Percentiles rank a stretch among this genome's conserved stretches.
These are phyloP conservation scores for Fraxinus greggii DNA, from an alignment of 305 asterid genomes.

Conservation along the genomic window DNA sequence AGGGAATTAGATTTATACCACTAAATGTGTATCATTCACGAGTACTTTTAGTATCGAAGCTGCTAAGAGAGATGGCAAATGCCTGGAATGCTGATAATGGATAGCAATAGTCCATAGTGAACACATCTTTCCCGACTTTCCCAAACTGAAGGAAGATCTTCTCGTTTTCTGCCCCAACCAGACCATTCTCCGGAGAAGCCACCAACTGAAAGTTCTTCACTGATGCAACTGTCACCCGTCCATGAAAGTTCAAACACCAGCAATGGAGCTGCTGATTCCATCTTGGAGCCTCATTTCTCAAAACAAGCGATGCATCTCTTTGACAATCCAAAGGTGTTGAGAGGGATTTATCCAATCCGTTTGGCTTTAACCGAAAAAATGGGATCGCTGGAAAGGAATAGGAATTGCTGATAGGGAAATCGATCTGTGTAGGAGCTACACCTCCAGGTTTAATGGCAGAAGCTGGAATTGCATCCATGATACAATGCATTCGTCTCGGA, in stretches of 20 bases:
- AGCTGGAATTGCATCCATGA: conserved; percentile 68
- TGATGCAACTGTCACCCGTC: conserved; percentile 88
- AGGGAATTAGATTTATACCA: neutral
- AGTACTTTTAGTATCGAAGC: conserved; percentile 92
- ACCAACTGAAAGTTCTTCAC: conserved; percentile 93
- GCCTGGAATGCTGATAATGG: conserved; percentile 92
- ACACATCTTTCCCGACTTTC: conserved; percentile 86
- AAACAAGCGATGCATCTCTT: conserved; percentile 47
- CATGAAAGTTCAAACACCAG: conserved; percentile 95
- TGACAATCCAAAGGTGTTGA: conserved; percentile 40
- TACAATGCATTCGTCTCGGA: conserved; percentile 84
- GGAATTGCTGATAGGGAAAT: conserved; percentile 42
- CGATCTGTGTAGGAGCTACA: conserved; percentile 57
- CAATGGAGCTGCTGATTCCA: conserved; percentile 98
- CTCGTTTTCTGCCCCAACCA: conserved; percentile 65
- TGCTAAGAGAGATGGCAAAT: conserved; percentile 85
- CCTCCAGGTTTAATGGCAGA: conserved; percentile 77
- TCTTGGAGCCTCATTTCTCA: conserved; percentile 79
- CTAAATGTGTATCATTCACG: conserved; percentile 48
- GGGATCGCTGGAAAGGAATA: conserved; percentile 55
- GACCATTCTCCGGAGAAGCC: conserved; percentile 65
- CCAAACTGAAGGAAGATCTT: conserved; percentile 84
- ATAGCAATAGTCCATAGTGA: conserved; percentile 83
- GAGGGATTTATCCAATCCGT: conserved; percentile 32
- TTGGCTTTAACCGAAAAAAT: conserved; percentile 52